These are phyloP conservation scores for Saccharomyces hybrid DNA, from an alignment of 1,139 yeast species.

Conservation along the genomic window DNA sequence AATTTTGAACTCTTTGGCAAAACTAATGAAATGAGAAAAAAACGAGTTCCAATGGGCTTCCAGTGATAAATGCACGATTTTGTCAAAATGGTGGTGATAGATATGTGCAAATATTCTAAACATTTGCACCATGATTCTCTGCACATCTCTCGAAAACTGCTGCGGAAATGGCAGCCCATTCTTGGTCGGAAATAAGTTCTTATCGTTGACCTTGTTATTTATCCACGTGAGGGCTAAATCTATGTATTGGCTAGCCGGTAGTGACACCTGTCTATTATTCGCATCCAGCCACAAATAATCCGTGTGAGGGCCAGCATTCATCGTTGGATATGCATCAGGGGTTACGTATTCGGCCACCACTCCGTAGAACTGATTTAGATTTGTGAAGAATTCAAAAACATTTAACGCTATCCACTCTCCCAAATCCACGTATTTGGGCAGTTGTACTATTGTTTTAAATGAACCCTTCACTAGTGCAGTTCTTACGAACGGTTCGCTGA, in stretches of 20 bases:
- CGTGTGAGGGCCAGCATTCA: constrained; percentile 92
- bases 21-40: constrained; percentile 90
- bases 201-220: constrained; percentile 78
- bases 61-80: constrained; percentile 75
- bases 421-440: constrained; percentile 88
- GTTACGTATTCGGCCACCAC: constrained; percentile 83
- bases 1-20: constrained; percentile 74
- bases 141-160: constrained; percentile 71
- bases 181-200: constrained; percentile 83
- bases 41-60: constrained; percentile 99
- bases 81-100: constrained; percentile 90
- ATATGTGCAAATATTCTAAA: constrained; percentile 95
- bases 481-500: constrained; percentile 89
- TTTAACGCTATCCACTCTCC: constrained; percentile 96
- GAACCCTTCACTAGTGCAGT: constrained; percentile 97
- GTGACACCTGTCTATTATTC: constrained; percentile 64
- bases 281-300: constrained; percentile 90
- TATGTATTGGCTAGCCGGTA: constrained; percentile 90
- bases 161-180: constrained; percentile 92
- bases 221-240: constrained; percentile 92
- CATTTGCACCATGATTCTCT: constrained; percentile 84
- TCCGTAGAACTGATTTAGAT: constrained; percentile 80
- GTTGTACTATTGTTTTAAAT: constrained; percentile 87
- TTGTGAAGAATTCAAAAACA: constrained; percentile 81
- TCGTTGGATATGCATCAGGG: constrained; percentile 81